phyloP scores from a whole-genome alignment of 106 monocot genomes.

The Xerophyta viscosa region DNA sequence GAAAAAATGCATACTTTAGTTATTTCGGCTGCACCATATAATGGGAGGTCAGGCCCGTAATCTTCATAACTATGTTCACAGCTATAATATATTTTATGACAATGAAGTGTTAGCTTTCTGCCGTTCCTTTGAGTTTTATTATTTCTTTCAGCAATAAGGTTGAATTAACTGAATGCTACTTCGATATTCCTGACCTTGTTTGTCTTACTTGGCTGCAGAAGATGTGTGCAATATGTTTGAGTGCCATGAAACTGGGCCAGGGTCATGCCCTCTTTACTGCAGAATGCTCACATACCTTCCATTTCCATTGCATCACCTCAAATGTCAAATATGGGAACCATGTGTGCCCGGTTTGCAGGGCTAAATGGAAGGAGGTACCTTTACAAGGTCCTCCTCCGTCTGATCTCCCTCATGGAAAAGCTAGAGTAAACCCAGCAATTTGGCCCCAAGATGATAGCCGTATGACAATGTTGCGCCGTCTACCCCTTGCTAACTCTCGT shows the following conservation, averaged over 20 bases:
- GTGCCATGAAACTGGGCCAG: conserved; percentile 66
- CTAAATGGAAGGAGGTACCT: conserved; percentile 89
- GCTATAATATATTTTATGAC: not conserved
- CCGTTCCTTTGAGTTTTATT: not conserved
- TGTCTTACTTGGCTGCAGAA: too few species aligned
- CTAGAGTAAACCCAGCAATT: conserved; percentile 44
- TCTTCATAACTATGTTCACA: not conserved
- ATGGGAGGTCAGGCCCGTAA: too few species aligned
- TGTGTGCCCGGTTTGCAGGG: conserved; percentile 76
- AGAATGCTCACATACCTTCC: conserved; percentile 87
- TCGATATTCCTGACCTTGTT: too few species aligned
- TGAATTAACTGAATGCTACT: too few species aligned
- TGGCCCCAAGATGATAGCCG: conserved; percentile 43
- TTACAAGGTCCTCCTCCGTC: conserved; percentile 34
- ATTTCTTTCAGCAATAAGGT: conserved; percentile 40
- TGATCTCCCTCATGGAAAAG: conserved; percentile 33
- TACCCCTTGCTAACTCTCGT: conserved; percentile 11
- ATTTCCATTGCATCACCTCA: conserved; percentile 83
- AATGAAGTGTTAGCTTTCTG: not conserved
- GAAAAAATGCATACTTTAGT: too few species aligned
- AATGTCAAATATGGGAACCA: conserved; percentile 77
- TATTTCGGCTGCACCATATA: too few species aligned
- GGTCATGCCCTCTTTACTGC: conserved; percentile 91
- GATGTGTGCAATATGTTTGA: conserved; percentile 83
- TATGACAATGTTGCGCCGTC: conserved; percentile 36